phyloP scores from a whole-genome alignment of 371 early-diverging fungal genomes.

The Coemansia sp. region DNA sequence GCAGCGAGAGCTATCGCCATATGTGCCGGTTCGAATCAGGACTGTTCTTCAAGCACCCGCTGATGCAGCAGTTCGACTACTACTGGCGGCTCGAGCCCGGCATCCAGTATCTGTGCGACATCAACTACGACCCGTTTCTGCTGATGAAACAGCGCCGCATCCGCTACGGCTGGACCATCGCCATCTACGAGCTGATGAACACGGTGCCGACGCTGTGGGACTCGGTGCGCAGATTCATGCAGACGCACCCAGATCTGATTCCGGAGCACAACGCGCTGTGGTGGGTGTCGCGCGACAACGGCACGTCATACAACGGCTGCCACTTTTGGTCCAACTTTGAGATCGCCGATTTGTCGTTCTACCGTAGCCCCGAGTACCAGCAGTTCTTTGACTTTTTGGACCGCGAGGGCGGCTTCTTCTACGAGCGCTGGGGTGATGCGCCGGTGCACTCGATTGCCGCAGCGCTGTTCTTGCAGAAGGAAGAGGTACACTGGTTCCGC shows the following conservation, averaged over 20 bases:
- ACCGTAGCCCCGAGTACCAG: conserved; percentile 67
- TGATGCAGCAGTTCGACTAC: conserved; percentile 78
- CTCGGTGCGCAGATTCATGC: conserved; percentile 58
- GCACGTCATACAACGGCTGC: conserved; percentile 66
- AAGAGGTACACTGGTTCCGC: conserved; percentile 88
- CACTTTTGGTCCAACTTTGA: conserved; percentile 99
- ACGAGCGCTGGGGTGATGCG: conserved; percentile 97
- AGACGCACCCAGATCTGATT: conserved; percentile 50
- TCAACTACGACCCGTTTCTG: conserved; percentile 89
- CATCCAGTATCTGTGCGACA: conserved; percentile 81
- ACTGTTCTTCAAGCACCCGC: conserved; percentile 81
- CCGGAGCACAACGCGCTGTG: conserved; percentile 51
- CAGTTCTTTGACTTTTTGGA: conserved; percentile 84
- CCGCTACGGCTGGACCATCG: conserved; percentile 82
- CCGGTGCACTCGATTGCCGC: conserved; percentile 79
- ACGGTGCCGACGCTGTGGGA: conserved; percentile 86
- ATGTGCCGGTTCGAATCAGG: conserved; percentile 96
- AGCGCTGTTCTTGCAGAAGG: conserved; percentile 53
- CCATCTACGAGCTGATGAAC: conserved; percentile 69
- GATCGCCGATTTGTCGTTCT: conserved; percentile 84
- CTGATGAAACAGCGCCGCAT: conserved; percentile 81
- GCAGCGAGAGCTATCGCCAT: conserved; percentile 82
- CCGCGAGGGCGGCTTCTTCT: conserved; percentile 87
- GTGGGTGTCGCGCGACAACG: conserved; percentile 57
- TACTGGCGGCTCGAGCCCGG: conserved; percentile 98